Conservation (phyloP, 768 basidiomycete genomes). For the Lactarius akahatsu region DNA sequence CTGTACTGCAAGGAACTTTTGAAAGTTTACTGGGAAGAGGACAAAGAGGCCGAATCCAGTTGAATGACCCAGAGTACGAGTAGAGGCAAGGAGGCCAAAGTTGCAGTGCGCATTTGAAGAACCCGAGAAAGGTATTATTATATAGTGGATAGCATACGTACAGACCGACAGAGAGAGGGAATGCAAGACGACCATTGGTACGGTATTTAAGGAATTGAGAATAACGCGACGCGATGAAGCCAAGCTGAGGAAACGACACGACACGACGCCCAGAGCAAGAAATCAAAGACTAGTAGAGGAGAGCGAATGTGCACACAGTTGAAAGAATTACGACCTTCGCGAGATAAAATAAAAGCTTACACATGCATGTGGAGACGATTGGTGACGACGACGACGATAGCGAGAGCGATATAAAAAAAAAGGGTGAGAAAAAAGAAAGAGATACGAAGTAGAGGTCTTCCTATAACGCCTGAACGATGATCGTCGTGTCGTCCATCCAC, state of each 20-base stretch:
- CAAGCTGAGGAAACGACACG: not conserved
- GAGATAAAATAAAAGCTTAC: not conserved
- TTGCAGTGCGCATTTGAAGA: not conserved
- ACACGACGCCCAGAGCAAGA: not conserved
- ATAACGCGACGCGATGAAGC: not conserved
- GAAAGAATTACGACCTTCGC: not conserved
- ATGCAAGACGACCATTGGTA: not conserved
- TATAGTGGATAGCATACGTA: not conserved
- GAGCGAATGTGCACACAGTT: not conserved
- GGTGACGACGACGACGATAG: not conserved
- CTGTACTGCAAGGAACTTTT: not conserved
- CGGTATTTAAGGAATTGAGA: not conserved
- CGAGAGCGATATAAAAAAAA: not conserved
- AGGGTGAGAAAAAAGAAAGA: no score
- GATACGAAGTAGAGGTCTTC: not conserved
- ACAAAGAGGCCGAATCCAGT: no score
- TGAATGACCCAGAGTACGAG: not conserved
- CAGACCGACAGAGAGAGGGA: not conserved
- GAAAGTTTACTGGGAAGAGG: no score
- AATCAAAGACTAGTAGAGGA: not conserved
- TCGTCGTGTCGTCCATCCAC: constrained; percentile 54
- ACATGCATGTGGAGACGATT: not conserved
- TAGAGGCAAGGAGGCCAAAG: not conserved
- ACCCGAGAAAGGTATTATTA: not conserved
- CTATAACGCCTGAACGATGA: constrained; percentile 42